Percentiles rank a stretch among this genome's conserved stretches.
Conservation (phyloP, 202 grass and related monocot species). For the Dendrocalamus latiflorus region DNA sequence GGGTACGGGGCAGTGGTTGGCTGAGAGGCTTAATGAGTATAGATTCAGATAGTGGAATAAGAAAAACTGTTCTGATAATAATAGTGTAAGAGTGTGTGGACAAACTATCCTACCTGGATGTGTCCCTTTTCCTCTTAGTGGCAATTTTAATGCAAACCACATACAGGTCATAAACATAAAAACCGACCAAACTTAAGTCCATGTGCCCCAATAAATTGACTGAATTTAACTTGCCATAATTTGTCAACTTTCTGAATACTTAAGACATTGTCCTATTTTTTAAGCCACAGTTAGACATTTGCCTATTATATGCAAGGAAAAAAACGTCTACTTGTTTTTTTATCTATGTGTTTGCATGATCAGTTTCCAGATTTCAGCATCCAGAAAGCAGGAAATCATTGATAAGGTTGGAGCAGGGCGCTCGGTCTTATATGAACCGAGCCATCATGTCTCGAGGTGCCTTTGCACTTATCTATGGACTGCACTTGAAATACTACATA, state of each 20-base stretch:
- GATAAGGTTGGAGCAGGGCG: slow-evolving; percentile 80
- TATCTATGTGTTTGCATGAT: slow-evolving; percentile 14
- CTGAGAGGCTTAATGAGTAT: neutral
- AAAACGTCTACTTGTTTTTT: slow-evolving; percentile 23
- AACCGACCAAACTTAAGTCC: neutral
- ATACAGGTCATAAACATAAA: neutral
- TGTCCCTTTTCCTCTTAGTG: neutral
- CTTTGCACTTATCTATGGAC: slow-evolving; percentile 84
- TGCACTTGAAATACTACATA: slow-evolving; percentile 79
- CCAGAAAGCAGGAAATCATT: slow-evolving; percentile 67
- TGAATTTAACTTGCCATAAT: neutral
- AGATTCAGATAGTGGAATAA: slow-evolving; percentile 7
- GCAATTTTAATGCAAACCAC: slow-evolving; percentile 3
- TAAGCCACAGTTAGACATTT: slow-evolving; percentile 13
- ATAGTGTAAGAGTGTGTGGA: neutral
- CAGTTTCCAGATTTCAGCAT: slow-evolving; percentile 74
- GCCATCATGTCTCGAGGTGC: slow-evolving; percentile 58
- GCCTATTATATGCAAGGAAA: neutral
- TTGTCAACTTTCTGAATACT: neutral
- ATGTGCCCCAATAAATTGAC: neutral
- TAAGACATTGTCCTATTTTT: neutral
- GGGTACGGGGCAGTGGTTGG: neutral
- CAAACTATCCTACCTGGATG: neutral
- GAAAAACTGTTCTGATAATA: neutral
- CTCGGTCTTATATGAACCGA: slow-evolving; percentile 71